Evolutionary conservation across 2,329 filamentous ascomycete species (phyloP).

Genomic region (Fusarium virguliforme): DNA sequence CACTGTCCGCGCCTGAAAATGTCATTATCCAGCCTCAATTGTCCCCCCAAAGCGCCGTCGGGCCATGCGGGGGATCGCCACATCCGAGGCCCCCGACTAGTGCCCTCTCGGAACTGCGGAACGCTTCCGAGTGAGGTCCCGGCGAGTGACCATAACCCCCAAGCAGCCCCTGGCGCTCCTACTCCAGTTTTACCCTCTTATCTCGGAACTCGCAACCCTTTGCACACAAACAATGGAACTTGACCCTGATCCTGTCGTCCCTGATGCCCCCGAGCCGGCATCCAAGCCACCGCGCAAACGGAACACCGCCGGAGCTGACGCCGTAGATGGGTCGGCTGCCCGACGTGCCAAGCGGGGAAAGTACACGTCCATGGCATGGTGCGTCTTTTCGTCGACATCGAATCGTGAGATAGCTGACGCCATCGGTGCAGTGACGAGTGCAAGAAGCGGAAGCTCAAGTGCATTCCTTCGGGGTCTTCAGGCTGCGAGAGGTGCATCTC

Average conservation of each 20-base stretch:
- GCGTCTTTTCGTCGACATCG: conserved; percentile 14
- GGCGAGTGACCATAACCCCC: conserved; percentile 10
- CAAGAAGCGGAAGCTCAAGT: conserved; percentile 61
- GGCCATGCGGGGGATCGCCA: conserved; percentile 1
- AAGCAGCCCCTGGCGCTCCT: not conserved
- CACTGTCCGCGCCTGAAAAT: not conserved
- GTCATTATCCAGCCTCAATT: not conserved
- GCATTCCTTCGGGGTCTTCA: conserved; percentile 50
- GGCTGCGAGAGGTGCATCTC: conserved; percentile 54
- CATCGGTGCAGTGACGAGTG: conserved; percentile 55
- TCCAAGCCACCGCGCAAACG: conserved; percentile 39
- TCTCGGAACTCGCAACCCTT: conserved; percentile 21
- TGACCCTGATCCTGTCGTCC: not conserved
- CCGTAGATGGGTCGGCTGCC: conserved; percentile 6
- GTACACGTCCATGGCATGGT: conserved; percentile 59
- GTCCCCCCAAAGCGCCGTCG: not conserved
- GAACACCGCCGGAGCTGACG: conserved; percentile 27
- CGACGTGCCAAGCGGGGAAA: conserved; percentile 55
- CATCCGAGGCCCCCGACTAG: not conserved
- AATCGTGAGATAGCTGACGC: conserved; percentile 24
- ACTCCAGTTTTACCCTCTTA: not conserved
- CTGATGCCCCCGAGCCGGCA: not conserved
- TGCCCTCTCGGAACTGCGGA: conserved; percentile 39
- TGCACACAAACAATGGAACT: conserved; percentile 2
- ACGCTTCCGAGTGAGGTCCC: conserved; percentile 33